Conservation (phyloP, 2,329 filamentous ascomycete species). For the Fusarium circinatum region DNA sequence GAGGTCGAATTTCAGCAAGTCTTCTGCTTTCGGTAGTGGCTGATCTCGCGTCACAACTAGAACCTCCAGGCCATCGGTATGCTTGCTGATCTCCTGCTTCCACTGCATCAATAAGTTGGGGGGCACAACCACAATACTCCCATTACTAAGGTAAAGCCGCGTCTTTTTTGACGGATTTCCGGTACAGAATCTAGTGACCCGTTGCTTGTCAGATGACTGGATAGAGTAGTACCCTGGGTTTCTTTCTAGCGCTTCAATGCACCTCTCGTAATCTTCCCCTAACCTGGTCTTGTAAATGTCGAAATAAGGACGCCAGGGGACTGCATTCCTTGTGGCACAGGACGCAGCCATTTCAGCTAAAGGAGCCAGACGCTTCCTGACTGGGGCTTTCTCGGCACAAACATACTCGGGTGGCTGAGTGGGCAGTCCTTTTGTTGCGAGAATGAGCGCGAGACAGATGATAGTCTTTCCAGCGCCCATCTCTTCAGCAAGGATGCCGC, state of each 20-base stretch:
- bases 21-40: slow-evolving; percentile 64
- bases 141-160: slow-evolving; percentile 71
- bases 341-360: slow-evolving; percentile 82
- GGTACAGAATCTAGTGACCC: slow-evolving; percentile 33
- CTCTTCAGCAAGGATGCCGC: slow-evolving; percentile 83
- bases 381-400: slow-evolving; percentile 52
- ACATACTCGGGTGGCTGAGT: slow-evolving; percentile 73
- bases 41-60: slow-evolving; percentile 68
- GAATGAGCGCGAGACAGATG: slow-evolving; percentile 81
- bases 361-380: slow-evolving; percentile 63
- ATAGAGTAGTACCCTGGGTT: slow-evolving; percentile 70
- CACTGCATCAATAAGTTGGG: slow-evolving; percentile 87
- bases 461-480: slow-evolving; percentile 90
- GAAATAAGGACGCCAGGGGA: slow-evolving; percentile 77
- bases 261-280: slow-evolving; percentile 64
- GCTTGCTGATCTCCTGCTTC: slow-evolving; percentile 81
- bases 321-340: slow-evolving; percentile 70
- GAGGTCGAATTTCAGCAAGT: slow-evolving; percentile 76
- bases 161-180: slow-evolving; percentile 48
- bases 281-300: slow-evolving; percentile 56
- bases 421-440: slow-evolving; percentile 78
- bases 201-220: slow-evolving; percentile 53
- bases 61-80: slow-evolving; percentile 73
- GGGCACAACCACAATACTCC: slow-evolving; percentile 83
- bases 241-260: slow-evolving; percentile 65